Evolutionary conservation across 768 basidiomycete genomes (phyloP).

Genomic region (Amanita rubescens): DNA sequence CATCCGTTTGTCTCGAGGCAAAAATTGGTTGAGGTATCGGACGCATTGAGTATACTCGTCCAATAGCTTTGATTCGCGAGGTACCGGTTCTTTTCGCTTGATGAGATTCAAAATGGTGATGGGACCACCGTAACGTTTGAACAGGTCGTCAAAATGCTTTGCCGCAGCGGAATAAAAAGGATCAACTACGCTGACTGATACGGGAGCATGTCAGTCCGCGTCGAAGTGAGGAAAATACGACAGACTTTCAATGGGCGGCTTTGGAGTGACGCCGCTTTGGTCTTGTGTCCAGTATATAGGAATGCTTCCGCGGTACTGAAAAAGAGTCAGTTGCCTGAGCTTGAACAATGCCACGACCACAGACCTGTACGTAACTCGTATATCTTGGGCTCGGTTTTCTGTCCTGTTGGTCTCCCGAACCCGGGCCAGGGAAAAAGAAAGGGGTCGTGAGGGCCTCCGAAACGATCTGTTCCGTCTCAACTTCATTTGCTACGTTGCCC

Average conservation of each 20-base stretch:
- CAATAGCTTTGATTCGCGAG: slow-evolving; percentile 84
- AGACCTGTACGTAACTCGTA: slow-evolving; percentile 89
- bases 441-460: slow-evolving; percentile 85
- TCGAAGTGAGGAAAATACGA: slow-evolving; percentile 6
- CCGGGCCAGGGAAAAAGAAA: slow-evolving; percentile 64
- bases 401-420: slow-evolving; percentile 22
- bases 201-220: not conserved
- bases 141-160: slow-evolving; percentile 86
- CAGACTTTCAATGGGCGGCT: slow-evolving; percentile 94
- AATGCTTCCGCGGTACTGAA: slow-evolving; percentile 89
- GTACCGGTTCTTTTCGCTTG: slow-evolving; percentile 72
- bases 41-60: slow-evolving; percentile 92
- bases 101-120: slow-evolving; percentile 92
- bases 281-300: slow-evolving; percentile 98
- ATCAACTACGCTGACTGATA: slow-evolving; percentile 81
- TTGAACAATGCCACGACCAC: not conserved
- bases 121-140: slow-evolving; percentile 83
- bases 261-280: slow-evolving; percentile 79
- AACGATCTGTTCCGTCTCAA: slow-evolving; percentile 97
- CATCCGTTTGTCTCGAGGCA: slow-evolving; percentile 82
- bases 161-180: slow-evolving; percentile 94
- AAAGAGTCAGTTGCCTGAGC: not conserved
- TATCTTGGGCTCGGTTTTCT: slow-evolving; percentile 76
- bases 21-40: slow-evolving; percentile 88
- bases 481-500: slow-evolving; percentile 98